phyloP scores from a whole-genome alignment of 1,284 basidiomycete genomes.

The Phaffia rhodozyma region DNA sequence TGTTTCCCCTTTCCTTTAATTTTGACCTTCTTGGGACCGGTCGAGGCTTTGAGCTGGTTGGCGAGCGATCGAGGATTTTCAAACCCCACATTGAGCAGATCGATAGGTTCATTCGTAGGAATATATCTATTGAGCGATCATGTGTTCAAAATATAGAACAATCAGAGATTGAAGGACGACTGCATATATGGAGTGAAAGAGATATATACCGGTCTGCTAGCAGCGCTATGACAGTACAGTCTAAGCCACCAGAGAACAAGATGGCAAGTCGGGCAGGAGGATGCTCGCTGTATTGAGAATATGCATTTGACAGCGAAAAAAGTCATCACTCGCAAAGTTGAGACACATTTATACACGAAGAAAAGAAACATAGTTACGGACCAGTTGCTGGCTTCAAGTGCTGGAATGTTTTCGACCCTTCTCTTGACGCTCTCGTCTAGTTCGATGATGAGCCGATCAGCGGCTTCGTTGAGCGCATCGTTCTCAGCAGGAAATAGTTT shows the following conservation, averaged over 20 bases:
- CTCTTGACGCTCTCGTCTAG: conserved; percentile 35
- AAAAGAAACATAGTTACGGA: conserved; percentile 17
- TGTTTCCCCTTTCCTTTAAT: conserved; percentile 4
- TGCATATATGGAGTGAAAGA: not conserved
- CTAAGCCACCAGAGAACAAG: conserved; percentile 92
- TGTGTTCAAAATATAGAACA: not conserved
- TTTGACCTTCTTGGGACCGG: not conserved
- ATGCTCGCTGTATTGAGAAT: conserved; percentile 10
- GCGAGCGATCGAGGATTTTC: conserved; percentile 66
- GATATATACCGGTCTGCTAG: conserved; percentile 55
- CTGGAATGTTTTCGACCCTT: conserved; percentile 39
- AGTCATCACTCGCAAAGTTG: not conserved
- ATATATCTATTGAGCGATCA: conserved; percentile 45
- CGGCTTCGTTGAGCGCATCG: conserved; percentile 17
- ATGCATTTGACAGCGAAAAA: not conserved
- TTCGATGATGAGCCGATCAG: conserved; percentile 29
- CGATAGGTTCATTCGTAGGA: conserved; percentile 65
- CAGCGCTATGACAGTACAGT: conserved; percentile 72
- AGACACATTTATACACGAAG: not conserved
- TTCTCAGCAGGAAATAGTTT: conserved; percentile 1
- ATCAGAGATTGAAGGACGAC: not conserved
- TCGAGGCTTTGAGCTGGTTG: conserved; percentile 2
- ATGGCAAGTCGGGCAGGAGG: conserved; percentile 55
- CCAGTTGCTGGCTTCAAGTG: conserved; percentile 11
- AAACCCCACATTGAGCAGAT: conserved; percentile 91